Evolutionary conservation across 169 alveolate genomes (phyloP), one percentile per base, ranked within the genome.

Genomic region (Blepharisma undulans): DNA sequence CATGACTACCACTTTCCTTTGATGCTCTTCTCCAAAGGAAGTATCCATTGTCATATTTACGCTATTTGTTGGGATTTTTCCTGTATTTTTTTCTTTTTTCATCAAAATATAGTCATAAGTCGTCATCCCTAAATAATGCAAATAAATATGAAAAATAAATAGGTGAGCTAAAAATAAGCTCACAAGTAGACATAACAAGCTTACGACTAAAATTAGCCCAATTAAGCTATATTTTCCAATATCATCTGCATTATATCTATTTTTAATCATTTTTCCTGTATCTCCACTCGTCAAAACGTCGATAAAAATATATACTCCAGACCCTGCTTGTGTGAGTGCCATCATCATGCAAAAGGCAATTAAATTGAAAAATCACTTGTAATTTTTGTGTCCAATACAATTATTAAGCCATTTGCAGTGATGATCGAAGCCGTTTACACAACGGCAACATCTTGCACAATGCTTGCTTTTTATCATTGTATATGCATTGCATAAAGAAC

Each of bases 401-500:
- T 97, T 97, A 92, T 97, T 97, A 87, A 97, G 94, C 98, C 98
- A 97, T 87, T 96, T 93, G 90, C 99, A 97, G 91, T 97, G 99
- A 86, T 97, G 99, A 84, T 97, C 99, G 90, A 95, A 97, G 36
- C 97, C 94, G 48, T 95, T 94, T 14, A 96, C 96, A 91, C 99
- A 97, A 77, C 96, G 96, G 94, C 97, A 95, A 87, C 99, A 97
- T 34, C 96, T 96, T 61, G 94, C 95, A 92, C 99, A 97, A 88
- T 97, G 99, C 74, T 93, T 93, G 84, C 94, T 81, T 72, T 22
- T 72, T 72, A 25, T 72, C 36, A 25, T 25, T 72, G 33, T 29
- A 72, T 22, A 29, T 22, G 36, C 29, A 72, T 72, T 72, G 12
- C 80, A 72, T 72, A 72, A 12, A 8, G 36, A 25, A 18, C 80